Evolutionary conservation across 2,329 filamentous ascomycete species (phyloP).

Genomic region (Botrytis fragariae): DNA sequence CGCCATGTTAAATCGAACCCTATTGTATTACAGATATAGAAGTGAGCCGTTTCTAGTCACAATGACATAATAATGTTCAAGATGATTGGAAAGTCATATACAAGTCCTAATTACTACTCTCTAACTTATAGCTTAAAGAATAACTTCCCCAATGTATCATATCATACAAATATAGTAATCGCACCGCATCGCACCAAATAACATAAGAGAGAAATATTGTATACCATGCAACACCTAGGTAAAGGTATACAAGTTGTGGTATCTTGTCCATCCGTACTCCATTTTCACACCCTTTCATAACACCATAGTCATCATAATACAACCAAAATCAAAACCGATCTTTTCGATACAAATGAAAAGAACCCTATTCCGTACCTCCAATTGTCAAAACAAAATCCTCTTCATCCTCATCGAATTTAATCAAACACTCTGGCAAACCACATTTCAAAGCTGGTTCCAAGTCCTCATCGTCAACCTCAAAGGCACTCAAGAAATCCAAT

Average conservation of each 20-base stretch:
- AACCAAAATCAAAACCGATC: background rate
- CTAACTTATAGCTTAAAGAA: background rate
- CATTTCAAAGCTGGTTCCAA: constrained; percentile 33
- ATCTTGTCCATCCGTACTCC: constrained; percentile 13
- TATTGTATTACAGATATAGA: background rate
- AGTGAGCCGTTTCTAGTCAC: background rate
- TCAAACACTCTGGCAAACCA: constrained; percentile 34
- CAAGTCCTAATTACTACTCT: background rate
- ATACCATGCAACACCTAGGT: background rate
- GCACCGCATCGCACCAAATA: background rate
- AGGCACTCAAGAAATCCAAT: constrained; percentile 57
- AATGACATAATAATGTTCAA: background rate
- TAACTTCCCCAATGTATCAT: background rate
- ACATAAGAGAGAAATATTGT: background rate
- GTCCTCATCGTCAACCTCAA: constrained; percentile 51
- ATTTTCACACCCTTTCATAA: background rate
- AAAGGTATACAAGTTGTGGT: constrained; percentile 12
- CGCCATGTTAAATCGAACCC: background rate
- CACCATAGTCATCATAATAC: constrained; percentile 6
- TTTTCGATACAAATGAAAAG: background rate
- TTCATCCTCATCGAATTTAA: constrained; percentile 42
- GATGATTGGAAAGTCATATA: background rate
- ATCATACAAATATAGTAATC: constrained; percentile 4
- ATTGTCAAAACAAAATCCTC: constrained; percentile 58
- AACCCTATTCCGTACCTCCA: constrained; percentile 2